Percentiles rank a stretch among this genome's conserved stretches.
Evolutionary conservation across 768 basidiomycete species (phyloP).

Genomic region (Lactarius hatsudake): DNA sequence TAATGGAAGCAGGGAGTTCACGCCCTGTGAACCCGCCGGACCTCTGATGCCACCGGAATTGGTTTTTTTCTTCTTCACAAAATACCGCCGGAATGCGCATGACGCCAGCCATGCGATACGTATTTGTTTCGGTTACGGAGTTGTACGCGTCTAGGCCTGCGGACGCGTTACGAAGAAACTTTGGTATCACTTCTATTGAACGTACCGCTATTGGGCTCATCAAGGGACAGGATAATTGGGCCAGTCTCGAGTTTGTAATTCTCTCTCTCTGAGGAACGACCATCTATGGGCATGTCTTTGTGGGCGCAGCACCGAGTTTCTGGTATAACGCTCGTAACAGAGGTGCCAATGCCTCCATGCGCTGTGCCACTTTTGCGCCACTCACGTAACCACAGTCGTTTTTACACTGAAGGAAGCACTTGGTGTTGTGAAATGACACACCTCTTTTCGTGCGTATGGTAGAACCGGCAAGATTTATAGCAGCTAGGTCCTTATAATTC

Average conservation of each 20-base stretch:
- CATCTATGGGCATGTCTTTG: no score
- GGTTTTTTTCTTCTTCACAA: no score
- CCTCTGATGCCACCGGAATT: no score
- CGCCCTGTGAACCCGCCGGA: background rate
- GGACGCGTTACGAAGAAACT: constrained; percentile 2
- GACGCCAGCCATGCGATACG: background rate
- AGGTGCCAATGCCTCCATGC: background rate
- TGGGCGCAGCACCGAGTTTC: background rate
- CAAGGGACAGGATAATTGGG: constrained; percentile 92
- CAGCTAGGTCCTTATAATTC: background rate
- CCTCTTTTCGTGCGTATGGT: background rate
- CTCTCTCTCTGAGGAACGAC: no score
- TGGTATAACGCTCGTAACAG: background rate
- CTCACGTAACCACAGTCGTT: background rate
- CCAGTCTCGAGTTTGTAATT: constrained; percentile 95
- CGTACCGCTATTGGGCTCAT: constrained; percentile 70
- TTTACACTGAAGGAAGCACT: background rate
- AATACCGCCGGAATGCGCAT: no score
- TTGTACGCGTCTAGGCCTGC: constrained; percentile 58
- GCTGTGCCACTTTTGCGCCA: background rate
- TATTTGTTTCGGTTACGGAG: background rate
- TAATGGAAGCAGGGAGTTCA: background rate
- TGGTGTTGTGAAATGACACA: background rate
- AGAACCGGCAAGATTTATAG: background rate
- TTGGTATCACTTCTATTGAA: no score